A percentile compares a stretch with the other conserved stretches of the same genome.
These are phyloP conservation scores for Emericellopsis cladophorae DNA, from an alignment of 2,329 filamentous ascomycete genomes.

Conservation along the genomic window DNA sequence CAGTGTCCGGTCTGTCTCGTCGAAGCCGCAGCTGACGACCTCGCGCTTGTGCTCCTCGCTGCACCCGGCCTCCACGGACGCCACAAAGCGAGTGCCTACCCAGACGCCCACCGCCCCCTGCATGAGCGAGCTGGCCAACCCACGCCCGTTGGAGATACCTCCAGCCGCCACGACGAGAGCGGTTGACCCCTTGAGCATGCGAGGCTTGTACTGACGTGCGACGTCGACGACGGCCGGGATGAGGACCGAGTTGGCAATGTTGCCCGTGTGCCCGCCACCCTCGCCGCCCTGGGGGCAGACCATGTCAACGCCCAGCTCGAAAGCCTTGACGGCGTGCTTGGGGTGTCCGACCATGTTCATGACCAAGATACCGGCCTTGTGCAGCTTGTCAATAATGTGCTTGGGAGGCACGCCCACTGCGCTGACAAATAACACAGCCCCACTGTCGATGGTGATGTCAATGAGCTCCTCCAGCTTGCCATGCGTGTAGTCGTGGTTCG, in stretches of 20 bases:
- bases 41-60: conserved; percentile 72
- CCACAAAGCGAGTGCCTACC: conserved; percentile 91
- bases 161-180: conserved; percentile 83
- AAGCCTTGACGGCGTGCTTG: conserved; percentile 78
- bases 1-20: conserved; percentile 71
- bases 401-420: conserved; percentile 79
- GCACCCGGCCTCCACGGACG: conserved; percentile 67
- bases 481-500: conserved; percentile 91
- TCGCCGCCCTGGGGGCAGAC: conserved; percentile 89
- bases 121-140: conserved; percentile 71
- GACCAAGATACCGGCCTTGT: conserved; percentile 66
- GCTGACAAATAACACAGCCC: conserved; percentile 74
- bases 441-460: conserved; percentile 71
- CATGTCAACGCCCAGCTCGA: conserved; percentile 78
- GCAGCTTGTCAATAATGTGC: conserved; percentile 61
- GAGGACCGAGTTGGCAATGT: conserved; percentile 74
- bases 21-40: conserved; percentile 67
- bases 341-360: conserved; percentile 99
- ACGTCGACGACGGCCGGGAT: conserved; percentile 82
- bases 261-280: conserved; percentile 85
- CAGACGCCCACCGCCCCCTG: conserved; percentile 82
- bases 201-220: conserved; percentile 57
- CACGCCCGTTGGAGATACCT: conserved; percentile 72
- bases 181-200: conserved; percentile 52
- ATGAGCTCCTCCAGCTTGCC: conserved; percentile 82